Conservation (phyloP, 495 filamentous ascomycete species). For the Aspergillus baeticus region DNA sequence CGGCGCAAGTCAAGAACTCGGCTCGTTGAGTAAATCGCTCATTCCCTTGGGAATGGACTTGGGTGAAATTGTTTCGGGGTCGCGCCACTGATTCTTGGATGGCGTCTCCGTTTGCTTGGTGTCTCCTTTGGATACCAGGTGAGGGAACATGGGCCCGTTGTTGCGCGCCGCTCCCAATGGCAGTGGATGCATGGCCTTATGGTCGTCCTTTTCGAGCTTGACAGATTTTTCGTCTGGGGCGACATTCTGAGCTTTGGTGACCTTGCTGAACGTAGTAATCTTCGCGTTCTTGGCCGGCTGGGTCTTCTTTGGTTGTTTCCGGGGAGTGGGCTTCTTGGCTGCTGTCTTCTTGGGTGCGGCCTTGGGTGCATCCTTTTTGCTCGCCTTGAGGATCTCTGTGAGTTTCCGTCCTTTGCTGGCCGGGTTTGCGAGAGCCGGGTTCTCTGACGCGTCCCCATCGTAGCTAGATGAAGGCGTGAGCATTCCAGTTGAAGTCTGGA, state of each 20-base stretch:
- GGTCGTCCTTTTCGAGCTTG: conserved; percentile 27
- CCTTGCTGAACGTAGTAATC: conserved; percentile 38
- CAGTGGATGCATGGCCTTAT: conserved; percentile 40
- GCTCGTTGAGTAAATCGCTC: conserved; percentile 31
- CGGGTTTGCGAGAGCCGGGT: conserved; percentile 25
- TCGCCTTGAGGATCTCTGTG: conserved; percentile 29
- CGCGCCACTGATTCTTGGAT: conserved; percentile 18
- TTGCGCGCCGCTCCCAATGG: conserved; percentile 40
- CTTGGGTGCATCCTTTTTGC: conserved; percentile 26
- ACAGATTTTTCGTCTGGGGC: conserved; percentile 20
- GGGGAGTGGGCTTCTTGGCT: conserved; percentile 21
- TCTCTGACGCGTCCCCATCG: conserved; percentile 33
- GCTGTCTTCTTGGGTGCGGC: conserved; percentile 24
- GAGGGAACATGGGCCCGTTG: conserved; percentile 36
- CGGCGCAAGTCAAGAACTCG: conserved; percentile 12
- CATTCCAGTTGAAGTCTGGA: conserved; percentile 45
- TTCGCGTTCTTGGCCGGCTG: conserved; percentile 28
- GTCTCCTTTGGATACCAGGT: conserved; percentile 20
- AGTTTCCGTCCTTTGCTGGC: conserved; percentile 32
- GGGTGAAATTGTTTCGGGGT: conserved; percentile 36
- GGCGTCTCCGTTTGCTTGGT: conserved; percentile 5
- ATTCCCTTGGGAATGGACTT: conserved; percentile 38
- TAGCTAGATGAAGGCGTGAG: conserved; percentile 61
- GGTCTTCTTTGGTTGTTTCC: conserved; percentile 23
- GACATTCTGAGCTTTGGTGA: conserved; percentile 35